These are phyloP conservation scores for Lachnellula suecica DNA, from an alignment of 2,329 filamentous ascomycete genomes.

Conservation along the genomic window DNA sequence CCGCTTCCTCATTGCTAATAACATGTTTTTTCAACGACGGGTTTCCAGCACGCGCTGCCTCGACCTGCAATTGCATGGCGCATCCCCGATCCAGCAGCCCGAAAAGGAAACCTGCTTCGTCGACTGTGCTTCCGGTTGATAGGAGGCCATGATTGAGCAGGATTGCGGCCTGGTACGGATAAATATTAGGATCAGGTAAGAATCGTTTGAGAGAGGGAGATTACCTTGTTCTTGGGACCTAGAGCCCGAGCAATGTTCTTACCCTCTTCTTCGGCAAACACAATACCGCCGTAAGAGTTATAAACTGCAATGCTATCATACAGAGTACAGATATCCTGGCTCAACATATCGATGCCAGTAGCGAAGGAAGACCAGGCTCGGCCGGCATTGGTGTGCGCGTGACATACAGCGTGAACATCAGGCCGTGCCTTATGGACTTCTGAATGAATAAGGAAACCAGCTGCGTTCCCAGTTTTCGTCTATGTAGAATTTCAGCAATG, in stretches of 20 bases:
- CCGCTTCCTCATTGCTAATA: conserved; percentile 55
- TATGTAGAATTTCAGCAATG: conserved; percentile 6
- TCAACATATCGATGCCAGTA: conserved; percentile 67
- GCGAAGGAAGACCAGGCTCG: conserved; percentile 69
- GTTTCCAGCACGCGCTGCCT: conserved; percentile 59
- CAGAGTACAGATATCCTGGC: conserved; percentile 65
- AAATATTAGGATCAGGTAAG: not conserved
- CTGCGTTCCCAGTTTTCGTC: conserved; percentile 60
- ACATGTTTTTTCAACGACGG: conserved; percentile 48
- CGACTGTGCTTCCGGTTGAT: conserved; percentile 69
- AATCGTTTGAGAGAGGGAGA: not conserved
- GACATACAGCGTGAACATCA: conserved; percentile 66
- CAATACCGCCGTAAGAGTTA: conserved; percentile 61
- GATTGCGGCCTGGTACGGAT: conserved; percentile 52
- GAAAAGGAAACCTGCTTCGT: conserved; percentile 72
- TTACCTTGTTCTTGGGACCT: conserved; percentile 49
- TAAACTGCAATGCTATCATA: conserved; percentile 67
- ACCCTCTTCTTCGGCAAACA: conserved; percentile 63
- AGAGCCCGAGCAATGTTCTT: conserved; percentile 61
- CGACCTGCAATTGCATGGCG: conserved; percentile 64
- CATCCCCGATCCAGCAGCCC: conserved; percentile 68
- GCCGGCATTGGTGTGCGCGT: conserved; percentile 65
- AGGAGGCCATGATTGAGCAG: conserved; percentile 72
- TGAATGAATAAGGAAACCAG: conserved; percentile 69
- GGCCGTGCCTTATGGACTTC: conserved; percentile 66